These are phyloP conservation scores for Backusella westeae DNA, from an alignment of 192 early-diverging fungal species.

Conservation along the genomic window DNA sequence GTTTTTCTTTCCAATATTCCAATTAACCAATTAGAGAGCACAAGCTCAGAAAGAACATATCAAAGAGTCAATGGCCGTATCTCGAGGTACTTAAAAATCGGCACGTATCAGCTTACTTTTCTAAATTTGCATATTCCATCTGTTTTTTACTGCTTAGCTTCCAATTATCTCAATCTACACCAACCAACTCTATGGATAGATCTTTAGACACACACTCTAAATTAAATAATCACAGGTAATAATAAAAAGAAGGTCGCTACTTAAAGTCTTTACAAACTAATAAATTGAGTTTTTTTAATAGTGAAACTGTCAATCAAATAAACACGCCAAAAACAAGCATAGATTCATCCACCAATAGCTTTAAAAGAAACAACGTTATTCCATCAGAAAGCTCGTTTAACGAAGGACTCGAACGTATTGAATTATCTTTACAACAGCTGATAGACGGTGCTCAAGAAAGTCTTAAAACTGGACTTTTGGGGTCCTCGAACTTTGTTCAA, in stretches of 20 bases:
- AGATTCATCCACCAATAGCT: neutral
- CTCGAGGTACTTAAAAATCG: neutral
- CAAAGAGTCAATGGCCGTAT: neutral
- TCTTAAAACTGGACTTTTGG: conserved; percentile 3
- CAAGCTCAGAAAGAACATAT: neutral
- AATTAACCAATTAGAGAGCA: neutral
- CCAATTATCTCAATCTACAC: neutral
- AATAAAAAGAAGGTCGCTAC: too few relatives aligned
- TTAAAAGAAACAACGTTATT: neutral
- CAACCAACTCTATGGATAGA: neutral
- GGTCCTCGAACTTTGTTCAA: neutral
- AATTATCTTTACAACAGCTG: neutral
- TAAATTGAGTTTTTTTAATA: neutral
- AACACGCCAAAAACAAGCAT: neutral
- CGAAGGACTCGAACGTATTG: conserved; percentile 2
- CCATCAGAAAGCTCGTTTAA: neutral
- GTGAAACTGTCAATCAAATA: neutral
- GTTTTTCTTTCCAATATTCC: neutral
- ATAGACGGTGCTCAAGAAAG: conserved; percentile 9
- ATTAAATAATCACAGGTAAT: neutral
- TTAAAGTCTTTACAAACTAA: neutral
- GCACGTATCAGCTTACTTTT: neutral
- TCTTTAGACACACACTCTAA: neutral
- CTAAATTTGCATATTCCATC: neutral
- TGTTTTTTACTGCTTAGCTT: neutral